Base-by-base conservation (phyloP, 2,329 filamentous ascomycete genomes). In the Trichoderma breve region DNA sequence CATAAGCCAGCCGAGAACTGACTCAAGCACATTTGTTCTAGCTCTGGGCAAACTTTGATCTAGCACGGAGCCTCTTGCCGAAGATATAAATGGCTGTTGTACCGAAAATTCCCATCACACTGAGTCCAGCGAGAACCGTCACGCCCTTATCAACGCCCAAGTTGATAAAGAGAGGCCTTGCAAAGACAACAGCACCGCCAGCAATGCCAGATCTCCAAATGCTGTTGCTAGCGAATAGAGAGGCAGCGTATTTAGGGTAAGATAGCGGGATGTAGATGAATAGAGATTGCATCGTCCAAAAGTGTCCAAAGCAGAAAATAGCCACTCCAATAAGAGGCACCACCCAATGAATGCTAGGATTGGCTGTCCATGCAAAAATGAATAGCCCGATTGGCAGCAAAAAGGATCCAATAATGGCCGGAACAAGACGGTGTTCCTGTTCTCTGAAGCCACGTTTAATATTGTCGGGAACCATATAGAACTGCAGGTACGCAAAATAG, bases 281-380 rank as follows among this genome's bases (percentile, higher is more conserved):
- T 0, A 76, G 61, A 3, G 70, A 66, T 36, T 76, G 75, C 67
- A 74, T 73, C 5, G 75, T 70, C n/a, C 72, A n/a, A 60, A 80
- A 85, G 76, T 82, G 86, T 82, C 87, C 87, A 74, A 84, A 83
- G 47, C 86, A 87, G 78, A 90, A 89, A 71, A 89, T 81, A 6
- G 77, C 81, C 70, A 84, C 87, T 26, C 85, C 87, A 77, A 89
- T 86, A 71, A 88, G 86, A 12, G 87, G 86, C 32, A 85, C 84
- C 72, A 88, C 86, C 85, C 85, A 91, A 81, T 89, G 86, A 71
- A 92, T 86, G 72, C 79, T 83, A 24, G 86, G 77, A 78, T 88
- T 91, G 9, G 89, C 89, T 9, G 90, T 92, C 90, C 91, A 93
- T 6, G 86, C 90, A 79, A 93, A 93, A 75, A 91, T 88, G 78